Conservation (phyloP, 371 early-diverging fungal species). For the Mortierella sp. region DNA sequence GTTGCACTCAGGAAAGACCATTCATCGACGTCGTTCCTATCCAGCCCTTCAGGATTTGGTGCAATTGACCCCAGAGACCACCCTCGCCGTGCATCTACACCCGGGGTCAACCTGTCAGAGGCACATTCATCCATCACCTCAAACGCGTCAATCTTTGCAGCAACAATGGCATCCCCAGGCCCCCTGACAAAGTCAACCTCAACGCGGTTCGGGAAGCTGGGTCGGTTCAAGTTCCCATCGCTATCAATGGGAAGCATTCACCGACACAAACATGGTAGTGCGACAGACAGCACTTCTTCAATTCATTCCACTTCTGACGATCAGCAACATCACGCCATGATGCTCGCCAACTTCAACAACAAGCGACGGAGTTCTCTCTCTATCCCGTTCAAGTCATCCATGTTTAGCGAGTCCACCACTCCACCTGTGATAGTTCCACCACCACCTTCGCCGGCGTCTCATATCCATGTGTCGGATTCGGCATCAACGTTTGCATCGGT, state of each 20-base stretch:
- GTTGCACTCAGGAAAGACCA: neutral
- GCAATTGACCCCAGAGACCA: neutral
- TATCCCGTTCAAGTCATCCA: neutral
- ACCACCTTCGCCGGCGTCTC: neutral
- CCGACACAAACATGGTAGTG: conserved; percentile 13
- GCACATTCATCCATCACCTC: conserved; percentile 14
- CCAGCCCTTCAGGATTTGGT: neutral
- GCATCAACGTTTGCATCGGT: conserved; percentile 31
- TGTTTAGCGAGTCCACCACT: neutral
- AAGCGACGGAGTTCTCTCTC: neutral
- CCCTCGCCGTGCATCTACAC: neutral
- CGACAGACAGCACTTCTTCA: neutral
- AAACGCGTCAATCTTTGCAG: neutral
- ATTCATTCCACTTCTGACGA: neutral
- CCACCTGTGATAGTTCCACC: neutral
- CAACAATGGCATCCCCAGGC: neutral
- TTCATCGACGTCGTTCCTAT: neutral
- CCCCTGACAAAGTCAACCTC: conserved; percentile 1
- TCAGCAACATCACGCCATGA: conserved; percentile 11
- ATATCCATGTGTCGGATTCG: conserved; percentile 18
- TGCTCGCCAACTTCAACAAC: conserved; percentile 14
- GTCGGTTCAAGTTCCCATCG: conserved; percentile 48
- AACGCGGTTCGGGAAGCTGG: conserved; percentile 27
- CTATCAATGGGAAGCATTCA: conserved; percentile 39
- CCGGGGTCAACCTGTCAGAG: neutral